Conservation (phyloP, 1,284 basidiomycete species). For the Trichosporon asahii region DNA sequence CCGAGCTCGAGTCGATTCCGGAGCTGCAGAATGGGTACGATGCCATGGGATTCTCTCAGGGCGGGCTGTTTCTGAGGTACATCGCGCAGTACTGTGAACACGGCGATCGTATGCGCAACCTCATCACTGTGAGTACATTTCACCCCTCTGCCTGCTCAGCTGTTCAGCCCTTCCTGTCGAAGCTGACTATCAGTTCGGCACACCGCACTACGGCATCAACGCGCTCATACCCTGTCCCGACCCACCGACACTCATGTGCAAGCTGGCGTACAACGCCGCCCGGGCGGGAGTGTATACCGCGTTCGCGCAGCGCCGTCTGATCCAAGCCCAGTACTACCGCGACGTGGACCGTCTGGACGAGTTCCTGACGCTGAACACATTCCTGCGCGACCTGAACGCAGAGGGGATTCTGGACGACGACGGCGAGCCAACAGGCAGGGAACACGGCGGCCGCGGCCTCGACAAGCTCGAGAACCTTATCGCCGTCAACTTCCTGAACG, state of each 20-base stretch:
- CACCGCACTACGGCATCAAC: conserved; percentile 50
- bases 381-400: conserved; percentile 50
- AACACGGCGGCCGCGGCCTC: conserved; percentile 38
- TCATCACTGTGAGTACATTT: conserved; percentile 64
- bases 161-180: too few relatives aligned
- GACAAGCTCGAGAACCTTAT: conserved; percentile 47
- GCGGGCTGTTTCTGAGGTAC: conserved; percentile 86
- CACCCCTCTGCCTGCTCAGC: too few relatives aligned
- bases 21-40: conserved; percentile 59
- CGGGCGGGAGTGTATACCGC: conserved; percentile 71
- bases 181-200: conserved; percentile 51
- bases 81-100: conserved; percentile 79
- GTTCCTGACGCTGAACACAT: conserved; percentile 66
- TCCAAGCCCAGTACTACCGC: conserved; percentile 92
- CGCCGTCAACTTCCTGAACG: conserved; percentile 48
- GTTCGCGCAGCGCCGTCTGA: conserved; percentile 76
- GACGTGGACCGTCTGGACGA: conserved; percentile 70
- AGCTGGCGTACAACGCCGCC: conserved; percentile 67
- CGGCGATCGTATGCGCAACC: conserved; percentile 69
- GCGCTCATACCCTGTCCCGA: conserved; percentile 50
- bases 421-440: conserved; percentile 16
- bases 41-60: conserved; percentile 89
- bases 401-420: conserved; percentile 25
- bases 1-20: conserved; percentile 10
- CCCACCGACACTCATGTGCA: conserved; percentile 59